Evolutionary conservation across 352 stramenopile species (phyloP).

Genomic region (Pilasporangium apinafurcum): DNA sequence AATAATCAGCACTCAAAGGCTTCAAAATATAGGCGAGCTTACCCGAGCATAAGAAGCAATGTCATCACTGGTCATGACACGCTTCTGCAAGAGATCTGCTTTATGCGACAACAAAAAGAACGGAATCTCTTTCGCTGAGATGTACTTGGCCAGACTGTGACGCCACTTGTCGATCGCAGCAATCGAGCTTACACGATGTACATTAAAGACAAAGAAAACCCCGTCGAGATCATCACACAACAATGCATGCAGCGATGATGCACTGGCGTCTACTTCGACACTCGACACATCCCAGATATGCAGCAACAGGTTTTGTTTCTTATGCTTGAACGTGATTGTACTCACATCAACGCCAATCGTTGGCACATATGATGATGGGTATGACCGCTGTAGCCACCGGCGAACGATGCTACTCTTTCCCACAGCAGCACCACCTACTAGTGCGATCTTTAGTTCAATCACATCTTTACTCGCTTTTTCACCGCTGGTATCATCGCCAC

Average conservation of each 20-base stretch:
- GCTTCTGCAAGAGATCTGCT: constrained; percentile 76
- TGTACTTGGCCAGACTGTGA: constrained; percentile 57
- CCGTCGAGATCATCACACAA: constrained; percentile 75
- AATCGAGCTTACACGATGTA: constrained; percentile 84
- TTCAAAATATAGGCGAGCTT: constrained; percentile 6
- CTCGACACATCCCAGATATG: constrained; percentile 78
- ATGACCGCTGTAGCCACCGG: constrained; percentile 70
- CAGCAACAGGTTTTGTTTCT: constrained; percentile 41
- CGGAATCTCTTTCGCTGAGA: constrained; percentile 68
- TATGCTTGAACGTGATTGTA: constrained; percentile 34
- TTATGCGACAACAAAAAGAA: constrained; percentile 83
- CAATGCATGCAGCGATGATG: constrained; percentile 59
- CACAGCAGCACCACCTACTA: constrained; percentile 72
- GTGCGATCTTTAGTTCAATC: constrained; percentile 77
- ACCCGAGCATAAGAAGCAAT: constrained; percentile 69
- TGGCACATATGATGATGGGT: constrained; percentile 56
- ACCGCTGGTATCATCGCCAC: constrained; percentile 7
- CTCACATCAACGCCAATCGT: constrained; percentile 79
- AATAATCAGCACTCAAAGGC: too few species aligned
- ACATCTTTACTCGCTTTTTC: constrained; percentile 32
- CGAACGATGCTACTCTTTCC: constrained; percentile 81
- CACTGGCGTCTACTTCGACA: constrained; percentile 53
- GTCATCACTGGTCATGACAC: constrained; percentile 83
- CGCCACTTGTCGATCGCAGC: constrained; percentile 82
- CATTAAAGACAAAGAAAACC: constrained; percentile 87